Conservation (phyloP, 345 rosid genomes). For the Gossypium ekmanianum region DNA sequence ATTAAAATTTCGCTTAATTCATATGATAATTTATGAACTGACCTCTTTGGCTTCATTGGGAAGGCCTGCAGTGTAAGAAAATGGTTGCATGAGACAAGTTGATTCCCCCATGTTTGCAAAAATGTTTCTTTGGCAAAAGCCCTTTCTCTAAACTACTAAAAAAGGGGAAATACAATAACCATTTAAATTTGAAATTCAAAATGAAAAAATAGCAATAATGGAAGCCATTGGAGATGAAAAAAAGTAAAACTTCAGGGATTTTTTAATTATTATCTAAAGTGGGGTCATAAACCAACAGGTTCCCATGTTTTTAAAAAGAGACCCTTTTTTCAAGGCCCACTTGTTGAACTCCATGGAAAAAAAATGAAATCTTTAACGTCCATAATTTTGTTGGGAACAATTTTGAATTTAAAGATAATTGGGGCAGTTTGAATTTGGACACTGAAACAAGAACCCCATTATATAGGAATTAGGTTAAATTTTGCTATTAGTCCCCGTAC, state of each 20-base stretch:
- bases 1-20: background rate
- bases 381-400: background rate
- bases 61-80: constrained; percentile 59
- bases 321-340: constrained; percentile 21
- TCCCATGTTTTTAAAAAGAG: constrained; percentile 6
- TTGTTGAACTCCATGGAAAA: background rate
- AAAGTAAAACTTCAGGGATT: too few relatives aligned
- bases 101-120: constrained; percentile 64
- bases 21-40: constrained; percentile 11
- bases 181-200: constrained; percentile 41
- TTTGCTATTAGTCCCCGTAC: too few relatives aligned
- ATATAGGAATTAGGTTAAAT: background rate
- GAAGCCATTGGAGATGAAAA: constrained; percentile 11
- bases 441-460: background rate
- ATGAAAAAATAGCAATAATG: constrained; percentile 3
- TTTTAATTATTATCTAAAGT: constrained; percentile 7
- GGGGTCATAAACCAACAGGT: constrained; percentile 16
- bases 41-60: constrained; percentile 65
- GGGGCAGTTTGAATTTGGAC: constrained; percentile 1
- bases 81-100: constrained; percentile 81
- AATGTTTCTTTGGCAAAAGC: background rate
- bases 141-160: background rate
- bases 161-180: background rate
- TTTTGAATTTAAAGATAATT: constrained; percentile 20
- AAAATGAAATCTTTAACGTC: constrained; percentile 4